phyloP scores from a whole-genome alignment of 23 red algal species.

The Pyropia yezoensis region DNA sequence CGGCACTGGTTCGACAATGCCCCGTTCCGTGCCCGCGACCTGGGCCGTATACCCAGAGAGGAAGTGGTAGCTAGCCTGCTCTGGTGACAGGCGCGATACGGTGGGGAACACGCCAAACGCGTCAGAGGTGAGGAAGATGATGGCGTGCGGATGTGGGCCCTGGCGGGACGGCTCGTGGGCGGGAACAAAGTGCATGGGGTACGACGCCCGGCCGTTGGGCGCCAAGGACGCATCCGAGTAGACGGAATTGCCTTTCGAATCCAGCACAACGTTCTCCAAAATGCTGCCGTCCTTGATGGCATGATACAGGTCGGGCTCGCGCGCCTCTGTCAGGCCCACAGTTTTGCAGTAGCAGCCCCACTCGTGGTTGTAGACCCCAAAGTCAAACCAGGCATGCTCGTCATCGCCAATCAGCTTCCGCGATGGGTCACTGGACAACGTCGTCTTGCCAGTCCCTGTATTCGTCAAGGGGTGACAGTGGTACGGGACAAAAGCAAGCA shows the following conservation, averaged over 20 bases:
- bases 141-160: slow-evolving; percentile 15
- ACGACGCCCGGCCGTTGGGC: too few relatives aligned
- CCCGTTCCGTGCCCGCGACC: slow-evolving; percentile 42
- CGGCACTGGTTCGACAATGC: slow-evolving; percentile 19
- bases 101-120: slow-evolving; percentile 42
- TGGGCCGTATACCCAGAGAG: slow-evolving; percentile 32
- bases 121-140: slow-evolving; percentile 31
- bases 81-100: slow-evolving; percentile 4
- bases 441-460: slow-evolving; percentile 58
- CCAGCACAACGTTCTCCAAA: too few relatives aligned
- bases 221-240: too few relatives aligned
- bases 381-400: slow-evolving; percentile 36
- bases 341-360: too few relatives aligned
- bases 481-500: neutral
- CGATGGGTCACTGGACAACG: slow-evolving; percentile 24
- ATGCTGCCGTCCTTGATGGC: too few relatives aligned
- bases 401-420: slow-evolving; percentile 54
- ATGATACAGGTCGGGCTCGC: too few relatives aligned
- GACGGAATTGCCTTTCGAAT: too few relatives aligned
- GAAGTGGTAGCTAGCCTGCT: slow-evolving; percentile 40
- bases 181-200: too few relatives aligned
- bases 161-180: too few relatives aligned
- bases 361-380: slow-evolving; percentile 12
- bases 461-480: neutral
- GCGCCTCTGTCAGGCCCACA: too few relatives aligned